phyloP scores from a whole-genome alignment of 768 basidiomycete genomes.

The Suillus decipiens region DNA sequence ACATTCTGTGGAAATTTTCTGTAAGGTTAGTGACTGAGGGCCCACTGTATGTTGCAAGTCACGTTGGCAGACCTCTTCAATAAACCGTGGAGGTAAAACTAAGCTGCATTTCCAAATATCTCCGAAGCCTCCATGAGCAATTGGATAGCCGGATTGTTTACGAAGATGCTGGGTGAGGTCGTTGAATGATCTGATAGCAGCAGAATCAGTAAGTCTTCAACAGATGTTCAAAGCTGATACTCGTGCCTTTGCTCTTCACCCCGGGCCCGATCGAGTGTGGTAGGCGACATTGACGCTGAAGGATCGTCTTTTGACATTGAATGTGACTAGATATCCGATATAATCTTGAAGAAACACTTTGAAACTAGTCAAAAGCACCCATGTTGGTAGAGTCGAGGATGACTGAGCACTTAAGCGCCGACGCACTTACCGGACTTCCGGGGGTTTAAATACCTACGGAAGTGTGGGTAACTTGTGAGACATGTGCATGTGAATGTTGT shows the following conservation, averaged over 20 bases:
- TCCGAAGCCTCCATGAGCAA: conserved; percentile 11
- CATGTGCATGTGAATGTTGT: not conserved
- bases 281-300: not conserved
- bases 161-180: conserved; percentile 10
- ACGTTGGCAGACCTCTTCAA: not conserved
- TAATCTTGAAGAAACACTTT: not conserved
- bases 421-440: too few species aligned
- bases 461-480: not conserved
- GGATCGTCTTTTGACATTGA: not conserved
- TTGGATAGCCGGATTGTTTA: not conserved
- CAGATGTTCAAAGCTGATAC: not conserved
- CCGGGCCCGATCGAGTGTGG: not conserved
- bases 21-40: not conserved
- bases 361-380: not conserved
- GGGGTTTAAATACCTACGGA: too few species aligned
- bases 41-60: not conserved
- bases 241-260: not conserved
- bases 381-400: not conserved
- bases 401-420: not conserved
- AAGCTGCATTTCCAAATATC: conserved; percentile 12
- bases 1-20: not conserved
- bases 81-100: not conserved
- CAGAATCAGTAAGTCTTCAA: not conserved
- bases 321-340: not conserved
- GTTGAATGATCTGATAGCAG: not conserved